These are phyloP conservation scores for Jasminum sambac DNA, from an alignment of 257 asterid genomes.

Conservation along the genomic window DNA sequence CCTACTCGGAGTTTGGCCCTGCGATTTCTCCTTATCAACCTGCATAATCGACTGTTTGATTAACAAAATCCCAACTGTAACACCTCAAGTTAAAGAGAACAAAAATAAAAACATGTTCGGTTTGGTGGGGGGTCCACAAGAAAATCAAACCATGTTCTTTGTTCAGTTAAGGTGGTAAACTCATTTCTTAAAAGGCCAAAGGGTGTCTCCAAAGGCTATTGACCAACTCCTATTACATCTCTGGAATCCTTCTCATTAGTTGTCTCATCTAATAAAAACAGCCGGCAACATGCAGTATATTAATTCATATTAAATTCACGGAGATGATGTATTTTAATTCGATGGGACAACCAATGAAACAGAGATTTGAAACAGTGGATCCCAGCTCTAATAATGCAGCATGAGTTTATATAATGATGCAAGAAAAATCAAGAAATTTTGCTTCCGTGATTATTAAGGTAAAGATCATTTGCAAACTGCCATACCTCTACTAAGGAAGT, in stretches of 20 bases:
- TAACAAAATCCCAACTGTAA: not conserved
- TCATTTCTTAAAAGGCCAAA: constrained; percentile 24
- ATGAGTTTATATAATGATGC: not conserved
- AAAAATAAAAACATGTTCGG: constrained; percentile 46
- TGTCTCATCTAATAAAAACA: too few species aligned
- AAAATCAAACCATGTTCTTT: constrained; percentile 47
- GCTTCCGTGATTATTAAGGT: not conserved
- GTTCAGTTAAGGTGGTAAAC: constrained; percentile 8
- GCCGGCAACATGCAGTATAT: too few species aligned
- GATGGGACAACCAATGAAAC: too few species aligned
- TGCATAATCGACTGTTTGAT: constrained; percentile 30
- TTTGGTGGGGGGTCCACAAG: constrained; percentile 46
- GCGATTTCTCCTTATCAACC: constrained; percentile 51
- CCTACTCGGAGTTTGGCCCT: constrained; percentile 41
- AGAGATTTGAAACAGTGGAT: too few species aligned
- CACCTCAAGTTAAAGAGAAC: constrained; percentile 31
- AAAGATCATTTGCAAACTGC: not conserved
- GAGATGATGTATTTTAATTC: too few species aligned
- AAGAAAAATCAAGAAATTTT: not conserved
- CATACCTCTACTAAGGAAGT: constrained; percentile 65
- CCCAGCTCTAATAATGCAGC: too few species aligned
- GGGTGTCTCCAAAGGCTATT: constrained; percentile 21
- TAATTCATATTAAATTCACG: too few species aligned
- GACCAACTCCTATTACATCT: constrained; percentile 21
- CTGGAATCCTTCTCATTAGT: constrained; percentile 11